These are phyloP conservation scores for Cinnamomum chago DNA, from an alignment of 164 flowering plant genomes.

Conservation along the genomic window DNA sequence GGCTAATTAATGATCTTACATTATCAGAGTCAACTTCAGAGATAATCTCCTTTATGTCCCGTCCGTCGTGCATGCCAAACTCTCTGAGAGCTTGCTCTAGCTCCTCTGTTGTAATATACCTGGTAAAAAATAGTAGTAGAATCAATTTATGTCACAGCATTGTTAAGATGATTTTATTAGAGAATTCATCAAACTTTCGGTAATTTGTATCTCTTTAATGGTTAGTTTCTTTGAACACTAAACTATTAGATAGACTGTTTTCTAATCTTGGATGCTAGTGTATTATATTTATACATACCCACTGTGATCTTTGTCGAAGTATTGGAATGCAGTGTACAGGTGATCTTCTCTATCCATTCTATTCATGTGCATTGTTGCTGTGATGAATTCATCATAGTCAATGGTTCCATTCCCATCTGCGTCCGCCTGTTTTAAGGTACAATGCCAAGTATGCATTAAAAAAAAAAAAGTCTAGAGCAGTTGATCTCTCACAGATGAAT, in stretches of 20 bases:
- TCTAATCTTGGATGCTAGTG: background rate
- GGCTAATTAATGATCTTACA: slow-evolving; percentile 35
- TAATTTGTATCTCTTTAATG: too few species aligned
- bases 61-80: slow-evolving; percentile 77
- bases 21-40: slow-evolving; percentile 86
- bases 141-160: background rate
- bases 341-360: slow-evolving; percentile 93
- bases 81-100: slow-evolving; percentile 88
- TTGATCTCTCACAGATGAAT: background rate
- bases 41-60: slow-evolving; percentile 82
- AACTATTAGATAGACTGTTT: background rate
- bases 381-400: slow-evolving; percentile 94
- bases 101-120: slow-evolving; percentile 82
- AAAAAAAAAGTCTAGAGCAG: background rate
- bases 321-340: slow-evolving; percentile 89
- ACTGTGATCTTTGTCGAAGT: slow-evolving; percentile 89
- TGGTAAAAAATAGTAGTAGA: slow-evolving; percentile 14
- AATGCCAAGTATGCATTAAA: background rate
- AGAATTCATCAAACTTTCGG: background rate
- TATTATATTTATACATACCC: slow-evolving; percentile 39
- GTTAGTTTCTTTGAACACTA: background rate
- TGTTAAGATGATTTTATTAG: background rate
- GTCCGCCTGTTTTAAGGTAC: slow-evolving; percentile 59
- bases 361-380: slow-evolving; percentile 93
- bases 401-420: slow-evolving; percentile 92